These are phyloP conservation scores for Alloteropsis angusta DNA, from an alignment of 202 grass and related monocot genomes.

Conservation along the genomic window DNA sequence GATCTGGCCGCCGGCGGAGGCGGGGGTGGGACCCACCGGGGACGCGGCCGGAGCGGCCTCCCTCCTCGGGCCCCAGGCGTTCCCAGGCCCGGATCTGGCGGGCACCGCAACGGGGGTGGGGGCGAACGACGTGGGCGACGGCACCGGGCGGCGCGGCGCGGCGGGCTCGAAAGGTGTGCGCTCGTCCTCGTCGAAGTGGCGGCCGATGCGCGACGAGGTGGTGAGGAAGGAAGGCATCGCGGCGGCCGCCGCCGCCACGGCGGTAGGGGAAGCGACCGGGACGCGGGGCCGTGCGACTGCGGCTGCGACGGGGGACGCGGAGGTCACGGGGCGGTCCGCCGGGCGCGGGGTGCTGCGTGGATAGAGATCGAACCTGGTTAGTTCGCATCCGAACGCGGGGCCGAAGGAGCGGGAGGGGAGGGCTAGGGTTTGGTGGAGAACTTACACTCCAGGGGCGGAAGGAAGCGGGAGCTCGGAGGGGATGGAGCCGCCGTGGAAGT, in stretches of 20 bases:
- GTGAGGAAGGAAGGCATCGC: conserved; percentile 45
- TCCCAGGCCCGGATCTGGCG: conserved; percentile 50
- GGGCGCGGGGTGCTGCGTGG: conserved; percentile 45
- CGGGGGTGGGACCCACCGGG: conserved; percentile 7
- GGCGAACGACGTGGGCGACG: conserved; percentile 21
- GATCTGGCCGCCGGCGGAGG: conserved; percentile 30
- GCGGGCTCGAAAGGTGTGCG: conserved; percentile 84
- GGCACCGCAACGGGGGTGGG: not conserved
- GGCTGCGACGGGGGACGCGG: conserved; percentile 14
- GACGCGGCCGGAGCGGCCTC: conserved; percentile 30
- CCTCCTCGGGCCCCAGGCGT: conserved; percentile 64
- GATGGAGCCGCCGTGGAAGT: conserved; percentile 99
- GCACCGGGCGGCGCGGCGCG: conserved; percentile 29
- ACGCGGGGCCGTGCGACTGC: conserved; percentile 39
- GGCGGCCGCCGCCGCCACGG: conserved; percentile 3
- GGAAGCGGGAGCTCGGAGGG: conserved; percentile 87
- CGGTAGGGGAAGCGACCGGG: conserved; percentile 19
- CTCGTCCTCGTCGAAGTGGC: conserved; percentile 98
- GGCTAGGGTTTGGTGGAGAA: conserved; percentile 30
- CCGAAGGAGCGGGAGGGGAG: not conserved
- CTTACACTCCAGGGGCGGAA: conserved; percentile 81
- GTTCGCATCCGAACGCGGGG: not conserved
- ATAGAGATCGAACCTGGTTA: not conserved
- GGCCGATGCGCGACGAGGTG: conserved; percentile 51
- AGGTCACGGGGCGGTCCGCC: conserved; percentile 26